Conservation (phyloP, 192 early-diverging fungal genomes). For the Chytriomyces hyalinus region DNA sequence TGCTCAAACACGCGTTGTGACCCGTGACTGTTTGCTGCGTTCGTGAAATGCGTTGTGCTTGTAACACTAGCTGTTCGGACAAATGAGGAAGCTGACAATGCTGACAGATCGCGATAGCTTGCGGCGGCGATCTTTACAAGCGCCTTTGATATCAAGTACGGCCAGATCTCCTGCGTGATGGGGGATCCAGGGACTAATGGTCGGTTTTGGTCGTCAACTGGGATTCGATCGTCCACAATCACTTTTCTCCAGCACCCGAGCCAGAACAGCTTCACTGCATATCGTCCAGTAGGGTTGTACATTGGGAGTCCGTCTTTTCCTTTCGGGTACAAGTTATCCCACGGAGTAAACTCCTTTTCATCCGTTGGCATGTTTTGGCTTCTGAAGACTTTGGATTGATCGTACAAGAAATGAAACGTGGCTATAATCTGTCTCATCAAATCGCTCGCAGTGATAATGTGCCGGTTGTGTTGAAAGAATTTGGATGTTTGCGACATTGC, state of each 20-base stretch:
- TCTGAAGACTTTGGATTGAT: constrained; percentile 47
- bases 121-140: constrained; percentile 58
- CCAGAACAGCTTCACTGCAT: constrained; percentile 67
- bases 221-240: constrained; percentile 66
- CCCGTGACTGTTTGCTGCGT: background rate
- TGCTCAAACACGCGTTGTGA: constrained; percentile 32
- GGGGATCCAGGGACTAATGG: constrained; percentile 50
- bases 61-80: background rate
- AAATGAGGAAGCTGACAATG: background rate
- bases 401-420: constrained; percentile 57
- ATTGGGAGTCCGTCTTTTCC: constrained; percentile 63
- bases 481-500: constrained; percentile 47
- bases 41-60: background rate
- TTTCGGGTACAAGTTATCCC: constrained; percentile 69
- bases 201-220: constrained; percentile 58
- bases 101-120: constrained; percentile 44
- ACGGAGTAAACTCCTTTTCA: constrained; percentile 58
- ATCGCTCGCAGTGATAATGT: constrained; percentile 52
- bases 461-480: constrained; percentile 59
- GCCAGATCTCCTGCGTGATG: constrained; percentile 60
- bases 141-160: constrained; percentile 63
- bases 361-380: constrained; percentile 24
- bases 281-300: constrained; percentile 64
- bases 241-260: constrained; percentile 67
- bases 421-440: constrained; percentile 54